Percentiles rank a stretch among this genome's conserved stretches.
These are phyloP conservation scores for Leishmania amazonensis DNA, from an alignment of 208 protist species.

Conservation along the genomic window DNA sequence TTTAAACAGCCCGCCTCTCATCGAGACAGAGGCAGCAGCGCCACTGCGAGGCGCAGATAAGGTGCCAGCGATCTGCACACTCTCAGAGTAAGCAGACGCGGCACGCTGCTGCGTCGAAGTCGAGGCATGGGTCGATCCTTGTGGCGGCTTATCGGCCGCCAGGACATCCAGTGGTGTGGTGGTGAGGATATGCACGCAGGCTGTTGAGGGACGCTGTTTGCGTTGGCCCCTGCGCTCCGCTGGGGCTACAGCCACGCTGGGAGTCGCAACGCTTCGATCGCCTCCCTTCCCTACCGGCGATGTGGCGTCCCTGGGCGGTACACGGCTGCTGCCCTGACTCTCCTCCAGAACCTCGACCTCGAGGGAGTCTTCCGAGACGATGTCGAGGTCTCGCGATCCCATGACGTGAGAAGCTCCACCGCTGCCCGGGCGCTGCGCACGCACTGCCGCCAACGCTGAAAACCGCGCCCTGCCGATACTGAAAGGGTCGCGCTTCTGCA, in stretches of 20 bases:
- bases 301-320: not conserved
- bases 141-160: not conserved
- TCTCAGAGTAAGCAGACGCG: constrained; percentile 8
- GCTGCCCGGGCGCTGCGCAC: constrained; percentile 1
- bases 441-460: not conserved
- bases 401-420: not conserved
- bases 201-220: constrained; percentile 20
- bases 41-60: not conserved
- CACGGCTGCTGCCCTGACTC: not conserved
- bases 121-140: not conserved
- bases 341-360: constrained; percentile 35
- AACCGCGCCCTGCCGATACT: not conserved
- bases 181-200: constrained; percentile 8
- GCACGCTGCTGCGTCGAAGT: constrained; percentile 20
- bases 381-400: not conserved
- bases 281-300: not conserved
- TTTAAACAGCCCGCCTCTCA: not conserved
- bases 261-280: not conserved
- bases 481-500: not conserved
- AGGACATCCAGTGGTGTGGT: not conserved
- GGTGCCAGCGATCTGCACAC: not conserved
- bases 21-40: not conserved
- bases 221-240: not conserved
- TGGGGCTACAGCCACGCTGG: not conserved
- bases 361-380: constrained; percentile 31